Conservation (phyloP, 805 yeast genomes). For the Myxozyma melibiosi region DNA sequence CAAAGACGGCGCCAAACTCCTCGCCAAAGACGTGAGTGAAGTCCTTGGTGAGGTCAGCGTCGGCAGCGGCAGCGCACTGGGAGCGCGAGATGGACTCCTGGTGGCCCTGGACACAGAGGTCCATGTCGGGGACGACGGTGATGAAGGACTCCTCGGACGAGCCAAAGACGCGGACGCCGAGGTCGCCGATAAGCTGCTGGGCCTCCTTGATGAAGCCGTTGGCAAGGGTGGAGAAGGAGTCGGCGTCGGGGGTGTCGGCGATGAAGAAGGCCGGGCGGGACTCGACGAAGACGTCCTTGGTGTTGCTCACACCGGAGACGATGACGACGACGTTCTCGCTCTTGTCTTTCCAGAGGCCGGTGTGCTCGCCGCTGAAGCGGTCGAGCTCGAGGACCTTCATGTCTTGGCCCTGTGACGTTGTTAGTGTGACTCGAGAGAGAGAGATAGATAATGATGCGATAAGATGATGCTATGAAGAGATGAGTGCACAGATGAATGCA, state of each 20-base stretch:
- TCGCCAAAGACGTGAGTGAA: conserved; percentile 25
- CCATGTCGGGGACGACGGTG: conserved; percentile 34
- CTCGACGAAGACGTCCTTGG: conserved; percentile 33
- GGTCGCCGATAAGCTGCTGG: conserved; percentile 34
- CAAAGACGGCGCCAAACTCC: conserved; percentile 24
- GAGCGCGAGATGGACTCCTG: conserved; percentile 29
- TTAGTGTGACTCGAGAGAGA: no score
- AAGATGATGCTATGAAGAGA: neutral
- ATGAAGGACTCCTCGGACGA: conserved; percentile 25
- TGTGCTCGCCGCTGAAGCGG: conserved; percentile 33
- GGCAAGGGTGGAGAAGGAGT: conserved; percentile 31
- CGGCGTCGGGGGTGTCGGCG: conserved; percentile 32
- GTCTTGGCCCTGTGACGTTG: conserved; percentile 35
- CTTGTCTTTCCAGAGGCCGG: conserved; percentile 32
- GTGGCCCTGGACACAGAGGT: conserved; percentile 30
- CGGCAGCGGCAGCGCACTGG: conserved; percentile 27
- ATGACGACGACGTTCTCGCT: conserved; percentile 32
- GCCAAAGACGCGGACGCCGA: conserved; percentile 29
- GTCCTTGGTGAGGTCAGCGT: conserved; percentile 19
- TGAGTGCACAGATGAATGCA: neutral
- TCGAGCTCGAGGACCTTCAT: conserved; percentile 35
- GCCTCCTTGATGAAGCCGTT: conserved; percentile 31
- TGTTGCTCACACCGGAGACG: conserved; percentile 28
- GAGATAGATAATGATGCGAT: neutral
- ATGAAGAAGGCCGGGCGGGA: conserved; percentile 31